Evolutionary conservation across 345 rosid genomes (phyloP), one percentile per base, ranked within the genome.

Genomic region (Rhodomyrtus tomentosa): DNA sequence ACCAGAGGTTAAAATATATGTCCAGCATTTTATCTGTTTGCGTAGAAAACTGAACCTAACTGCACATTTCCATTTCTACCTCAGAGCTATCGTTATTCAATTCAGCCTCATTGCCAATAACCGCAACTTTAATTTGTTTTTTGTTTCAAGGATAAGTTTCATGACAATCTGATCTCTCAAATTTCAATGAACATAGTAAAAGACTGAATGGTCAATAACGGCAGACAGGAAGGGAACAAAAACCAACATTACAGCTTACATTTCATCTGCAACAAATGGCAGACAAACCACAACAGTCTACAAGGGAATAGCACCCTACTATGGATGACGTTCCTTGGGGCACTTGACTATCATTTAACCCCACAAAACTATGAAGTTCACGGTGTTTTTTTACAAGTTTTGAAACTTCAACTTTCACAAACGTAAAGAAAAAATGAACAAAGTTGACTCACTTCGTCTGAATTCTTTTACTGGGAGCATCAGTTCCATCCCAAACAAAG

Each of bases 401-500:
- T 32, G 42, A 68, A 32, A 32, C 21, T 68, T 68, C 45, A 68
- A 68, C 42, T 68, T 68, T 68, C 42, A 68, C 24, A 3, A 32
- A 68, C 76, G 20, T 32, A 29, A 62, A 32, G 24, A 32, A 32
- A 62, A 8, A 32, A 32, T 68, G 24, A 81, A 50, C 13, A 81
- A 50, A 53, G 40, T 18, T 21, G 83, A 90, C 95, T 91, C 89
- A 95, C 98, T 84, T 92, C 55, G 88, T 25, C 10, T 83, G 50
- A 83, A 95, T 90, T 56, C 82, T 85, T 76, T 83, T 81, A 54
- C 92, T 92, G 29, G 95, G 93, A 86, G 92, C 86, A 90, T 95
- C 98, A 84, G 96, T 94, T 83, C 98, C 98, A 89, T 95, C 98
- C 98, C 98, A 95, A 81, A 94, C 86, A 87, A 92, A 90, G 87